Evolutionary conservation across 768 basidiomycete species (phyloP).

Genomic region (Cystobasidium tubakii): DNA sequence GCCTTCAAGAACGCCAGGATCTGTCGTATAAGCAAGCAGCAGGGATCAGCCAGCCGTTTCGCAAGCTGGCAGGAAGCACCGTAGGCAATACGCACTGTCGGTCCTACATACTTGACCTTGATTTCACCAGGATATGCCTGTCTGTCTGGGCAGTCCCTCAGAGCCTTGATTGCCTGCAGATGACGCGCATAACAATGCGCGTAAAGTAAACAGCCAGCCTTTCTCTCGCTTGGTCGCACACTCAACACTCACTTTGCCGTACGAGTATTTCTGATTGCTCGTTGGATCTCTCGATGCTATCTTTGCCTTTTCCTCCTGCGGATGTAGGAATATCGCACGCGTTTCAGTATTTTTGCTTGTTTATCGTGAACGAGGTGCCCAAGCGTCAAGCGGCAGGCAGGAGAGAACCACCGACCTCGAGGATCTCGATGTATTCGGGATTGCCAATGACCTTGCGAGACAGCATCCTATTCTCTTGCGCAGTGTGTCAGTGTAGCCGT

Average conservation of each 20-base stretch:
- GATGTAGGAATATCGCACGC: neutral
- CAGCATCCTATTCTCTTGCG: neutral
- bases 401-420: neutral
- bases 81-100: neutral
- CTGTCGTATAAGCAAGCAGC: neutral
- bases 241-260: neutral
- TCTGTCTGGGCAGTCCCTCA: neutral
- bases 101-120: conserved; percentile 18
- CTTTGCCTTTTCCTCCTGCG: neutral
- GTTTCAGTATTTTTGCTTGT: neutral
- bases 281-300: neutral
- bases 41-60: neutral
- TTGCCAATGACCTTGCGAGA: conserved; percentile 11
- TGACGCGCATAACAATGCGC: neutral
- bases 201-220: neutral
- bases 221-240: neutral
- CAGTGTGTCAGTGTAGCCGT: neutral
- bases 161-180: conserved; percentile 5
- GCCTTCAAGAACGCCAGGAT: neutral
- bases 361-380: neutral
- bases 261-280: neutral
- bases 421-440: conserved; percentile 14
- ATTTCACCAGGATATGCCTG: conserved; percentile 7
- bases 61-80: neutral
- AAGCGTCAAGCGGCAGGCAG: neutral